Evolutionary conservation across 495 filamentous ascomycete genomes (phyloP).

Genomic region (Friedmanniomyces endolithicus): DNA sequence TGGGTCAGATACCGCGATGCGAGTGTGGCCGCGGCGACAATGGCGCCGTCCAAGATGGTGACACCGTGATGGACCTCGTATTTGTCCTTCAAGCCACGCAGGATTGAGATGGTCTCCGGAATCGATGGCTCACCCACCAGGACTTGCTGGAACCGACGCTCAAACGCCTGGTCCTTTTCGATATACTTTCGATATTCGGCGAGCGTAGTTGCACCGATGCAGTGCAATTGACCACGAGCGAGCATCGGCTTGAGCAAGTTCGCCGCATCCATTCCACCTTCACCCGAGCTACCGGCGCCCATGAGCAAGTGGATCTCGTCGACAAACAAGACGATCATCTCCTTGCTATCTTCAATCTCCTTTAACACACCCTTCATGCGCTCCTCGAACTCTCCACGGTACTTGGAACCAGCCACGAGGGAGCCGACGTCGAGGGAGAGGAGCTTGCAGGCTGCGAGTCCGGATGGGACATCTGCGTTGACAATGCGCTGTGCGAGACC

Average conservation of each 20-base stretch:
- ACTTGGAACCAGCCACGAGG: conserved; percentile 92
- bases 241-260: conserved; percentile 97
- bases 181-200: conserved; percentile 97
- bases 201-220: conserved; percentile 91
- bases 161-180: conserved; percentile 94
- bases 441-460: conserved; percentile 84
- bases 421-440: conserved; percentile 91
- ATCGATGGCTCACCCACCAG: conserved; percentile 85
- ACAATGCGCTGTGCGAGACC: conserved; percentile 92
- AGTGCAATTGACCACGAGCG: conserved; percentile 89
- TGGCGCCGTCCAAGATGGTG: conserved; percentile 82
- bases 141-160: conserved; percentile 96
- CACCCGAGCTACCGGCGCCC: conserved; percentile 85
- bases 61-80: conserved; percentile 98
- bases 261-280: conserved; percentile 97
- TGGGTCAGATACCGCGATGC: conserved; percentile 85
- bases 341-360: conserved; percentile 90
- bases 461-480: conserved; percentile 89
- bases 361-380: conserved; percentile 97
- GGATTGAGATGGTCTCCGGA: conserved; percentile 86
- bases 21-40: conserved; percentile 78
- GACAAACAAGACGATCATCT: conserved; percentile 94
- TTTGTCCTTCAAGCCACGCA: conserved; percentile 90
- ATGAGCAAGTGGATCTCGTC: conserved; percentile 98
- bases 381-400: conserved; percentile 95